These are phyloP conservation scores for Ogataea ramenticola DNA, from an alignment of 805 yeast species.

Conservation along the genomic window DNA sequence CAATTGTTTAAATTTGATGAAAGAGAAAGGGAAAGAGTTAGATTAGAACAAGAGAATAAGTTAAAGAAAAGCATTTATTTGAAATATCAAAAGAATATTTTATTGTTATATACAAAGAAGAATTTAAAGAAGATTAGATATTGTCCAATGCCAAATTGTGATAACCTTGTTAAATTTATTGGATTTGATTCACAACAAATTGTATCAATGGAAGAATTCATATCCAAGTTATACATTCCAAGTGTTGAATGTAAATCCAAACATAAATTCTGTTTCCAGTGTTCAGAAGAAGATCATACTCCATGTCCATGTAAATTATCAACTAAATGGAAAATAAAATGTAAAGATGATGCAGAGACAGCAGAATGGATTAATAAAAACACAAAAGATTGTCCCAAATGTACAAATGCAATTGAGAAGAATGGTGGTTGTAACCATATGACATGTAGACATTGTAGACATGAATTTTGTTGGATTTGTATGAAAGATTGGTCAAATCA, in stretches of 20 bases:
- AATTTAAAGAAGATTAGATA: slow-evolving; percentile 45
- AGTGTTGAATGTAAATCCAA: slow-evolving; percentile 59
- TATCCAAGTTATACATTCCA: slow-evolving; percentile 37
- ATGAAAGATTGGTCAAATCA: slow-evolving; percentile 69
- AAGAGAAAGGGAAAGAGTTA: background rate
- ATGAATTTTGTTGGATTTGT: slow-evolving; percentile 95
- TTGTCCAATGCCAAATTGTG: slow-evolving; percentile 87
- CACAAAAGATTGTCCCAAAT: slow-evolving; percentile 82
- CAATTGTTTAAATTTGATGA: slow-evolving; percentile 1
- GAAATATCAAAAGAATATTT: slow-evolving; percentile 35
- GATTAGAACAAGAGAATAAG: background rate
- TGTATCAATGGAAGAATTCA: slow-evolving; percentile 19
- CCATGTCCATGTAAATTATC: slow-evolving; percentile 79
- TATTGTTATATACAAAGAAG: slow-evolving; percentile 46
- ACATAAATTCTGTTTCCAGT: slow-evolving; percentile 73
- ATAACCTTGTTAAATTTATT: slow-evolving; percentile 37
- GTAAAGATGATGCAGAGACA: slow-evolving; percentile 84
- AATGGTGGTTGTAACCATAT: slow-evolving; percentile 98
- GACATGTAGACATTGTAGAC: slow-evolving; percentile 71
- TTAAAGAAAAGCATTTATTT: slow-evolving; percentile 11
- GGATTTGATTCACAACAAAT: slow-evolving; percentile 26
- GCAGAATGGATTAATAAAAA: slow-evolving; percentile 79
- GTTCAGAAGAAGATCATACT: slow-evolving; percentile 68
- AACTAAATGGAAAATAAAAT: slow-evolving; percentile 66
- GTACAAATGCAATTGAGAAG: slow-evolving; percentile 75